These are phyloP conservation scores for Rhizodiscina lignyota DNA, from an alignment of 495 filamentous ascomycete species.

Conservation along the genomic window DNA sequence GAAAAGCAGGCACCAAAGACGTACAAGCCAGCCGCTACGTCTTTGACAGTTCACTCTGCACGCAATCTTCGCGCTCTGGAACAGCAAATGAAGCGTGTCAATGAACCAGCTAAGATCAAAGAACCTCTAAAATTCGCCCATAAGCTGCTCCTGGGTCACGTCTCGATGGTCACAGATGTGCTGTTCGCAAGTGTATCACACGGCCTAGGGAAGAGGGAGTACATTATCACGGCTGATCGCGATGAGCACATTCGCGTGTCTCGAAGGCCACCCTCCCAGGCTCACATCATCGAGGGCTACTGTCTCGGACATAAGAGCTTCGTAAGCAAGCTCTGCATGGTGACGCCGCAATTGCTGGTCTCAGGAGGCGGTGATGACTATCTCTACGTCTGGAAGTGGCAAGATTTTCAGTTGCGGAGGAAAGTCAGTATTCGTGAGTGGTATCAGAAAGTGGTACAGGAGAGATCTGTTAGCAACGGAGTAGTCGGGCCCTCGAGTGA, in stretches of 20 bases:
- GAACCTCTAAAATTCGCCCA: constrained; percentile 44
- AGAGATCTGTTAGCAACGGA: constrained; percentile 1
- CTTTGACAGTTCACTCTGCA: constrained; percentile 67
- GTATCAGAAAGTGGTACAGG: background rate
- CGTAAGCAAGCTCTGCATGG: constrained; percentile 55
- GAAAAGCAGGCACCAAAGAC: constrained; percentile 14
- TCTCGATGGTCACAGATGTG: constrained; percentile 78
- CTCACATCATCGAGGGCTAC: constrained; percentile 74
- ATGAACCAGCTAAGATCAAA: constrained; percentile 25
- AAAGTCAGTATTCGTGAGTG: constrained; percentile 30
- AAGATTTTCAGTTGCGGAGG: constrained; percentile 30
- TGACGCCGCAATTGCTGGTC: constrained; percentile 42
- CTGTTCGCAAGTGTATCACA: constrained; percentile 14
- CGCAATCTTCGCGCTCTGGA: constrained; percentile 60
- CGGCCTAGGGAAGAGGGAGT: constrained; percentile 21
- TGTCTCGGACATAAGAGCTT: constrained; percentile 79
- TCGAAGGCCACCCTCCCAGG: constrained; percentile 54
- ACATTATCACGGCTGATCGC: constrained; percentile 78
- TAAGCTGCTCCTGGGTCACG: constrained; percentile 71
- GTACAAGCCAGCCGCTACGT: constrained; percentile 43
- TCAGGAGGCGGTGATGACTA: constrained; percentile 76
- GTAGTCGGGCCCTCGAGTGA: no score
- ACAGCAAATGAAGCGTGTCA: constrained; percentile 44
- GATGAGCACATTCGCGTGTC: constrained; percentile 96
- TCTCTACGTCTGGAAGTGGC: constrained; percentile 75